phyloP scores from a whole-genome alignment of 176 grass and related monocot genomes.

The Oryza brachyantha region DNA sequence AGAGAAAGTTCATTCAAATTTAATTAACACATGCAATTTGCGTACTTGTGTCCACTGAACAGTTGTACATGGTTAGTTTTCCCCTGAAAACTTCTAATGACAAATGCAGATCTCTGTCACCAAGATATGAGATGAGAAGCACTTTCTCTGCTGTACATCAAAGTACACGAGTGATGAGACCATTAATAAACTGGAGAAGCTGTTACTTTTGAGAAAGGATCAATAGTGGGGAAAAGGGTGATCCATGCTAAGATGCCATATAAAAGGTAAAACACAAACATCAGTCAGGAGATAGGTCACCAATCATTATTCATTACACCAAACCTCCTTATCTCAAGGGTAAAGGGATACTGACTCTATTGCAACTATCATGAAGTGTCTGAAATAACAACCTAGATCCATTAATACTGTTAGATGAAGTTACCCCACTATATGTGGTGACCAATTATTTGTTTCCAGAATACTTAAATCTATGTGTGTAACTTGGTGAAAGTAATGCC shows the following conservation, averaged over 20 bases:
- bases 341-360: not conserved
- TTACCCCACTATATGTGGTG: not conserved
- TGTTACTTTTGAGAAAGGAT: slow-evolving; percentile 11
- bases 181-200: not conserved
- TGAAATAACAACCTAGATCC: not conserved
- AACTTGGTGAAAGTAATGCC: not conserved
- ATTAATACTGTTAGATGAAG: not conserved
- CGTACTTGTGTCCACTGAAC: not conserved
- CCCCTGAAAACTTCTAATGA: not conserved
- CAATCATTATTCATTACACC: not conserved
- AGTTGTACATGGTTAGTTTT: not conserved
- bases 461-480: not conserved
- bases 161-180: not conserved
- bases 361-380: not conserved
- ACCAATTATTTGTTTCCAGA: not conserved
- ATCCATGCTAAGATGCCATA: not conserved
- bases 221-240: not conserved
- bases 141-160: not conserved
- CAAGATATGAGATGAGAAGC: not conserved
- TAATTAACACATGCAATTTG: not conserved
- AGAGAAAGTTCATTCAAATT: not conserved
- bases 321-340: not conserved
- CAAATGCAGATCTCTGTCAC: not conserved
- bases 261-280: not conserved
- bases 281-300: too few species aligned